Conservation (phyloP, 164 flowering plant genomes). For the Stephania cephalantha region DNA sequence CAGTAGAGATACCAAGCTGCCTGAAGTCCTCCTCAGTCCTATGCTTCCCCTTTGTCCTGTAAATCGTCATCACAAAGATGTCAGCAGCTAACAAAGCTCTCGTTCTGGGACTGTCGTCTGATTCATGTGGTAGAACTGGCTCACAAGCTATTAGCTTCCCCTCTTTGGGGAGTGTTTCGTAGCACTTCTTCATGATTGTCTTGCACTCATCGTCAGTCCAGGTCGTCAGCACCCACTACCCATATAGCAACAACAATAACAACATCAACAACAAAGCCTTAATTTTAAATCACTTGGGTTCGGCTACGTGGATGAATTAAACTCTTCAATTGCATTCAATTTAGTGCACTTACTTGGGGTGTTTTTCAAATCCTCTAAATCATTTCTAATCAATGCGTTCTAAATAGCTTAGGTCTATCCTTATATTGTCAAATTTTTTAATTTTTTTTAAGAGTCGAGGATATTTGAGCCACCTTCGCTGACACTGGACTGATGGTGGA, state of each 20-base stretch:
- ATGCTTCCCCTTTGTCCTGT: conserved; percentile 57
- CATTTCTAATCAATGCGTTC: too few relatives aligned
- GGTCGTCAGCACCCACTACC: conserved; percentile 66
- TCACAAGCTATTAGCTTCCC: conserved; percentile 78
- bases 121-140: conserved; percentile 49
- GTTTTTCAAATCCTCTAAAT: too few relatives aligned
- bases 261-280: too few relatives aligned
- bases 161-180: conserved; percentile 50
- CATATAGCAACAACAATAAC: not conserved
- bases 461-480: too few relatives aligned
- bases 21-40: conserved; percentile 56
- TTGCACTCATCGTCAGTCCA: conserved; percentile 73
- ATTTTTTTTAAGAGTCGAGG: too few relatives aligned
- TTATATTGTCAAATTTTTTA: too few relatives aligned
- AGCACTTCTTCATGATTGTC: conserved; percentile 58
- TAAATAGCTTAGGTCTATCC: too few relatives aligned
- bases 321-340: too few relatives aligned
- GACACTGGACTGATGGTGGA: too few relatives aligned
- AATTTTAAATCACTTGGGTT: too few relatives aligned
- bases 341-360: too few relatives aligned
- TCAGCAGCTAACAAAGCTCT: conserved; percentile 61
- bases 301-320: too few relatives aligned
- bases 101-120: conserved; percentile 60
- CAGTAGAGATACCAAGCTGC: conserved; percentile 45
- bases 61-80: conserved; percentile 70